Percentiles rank a stretch among this genome's conserved stretches.
Evolutionary conservation across 805 yeast species (phyloP).

Genomic region (Monosporozyma solicola): DNA sequence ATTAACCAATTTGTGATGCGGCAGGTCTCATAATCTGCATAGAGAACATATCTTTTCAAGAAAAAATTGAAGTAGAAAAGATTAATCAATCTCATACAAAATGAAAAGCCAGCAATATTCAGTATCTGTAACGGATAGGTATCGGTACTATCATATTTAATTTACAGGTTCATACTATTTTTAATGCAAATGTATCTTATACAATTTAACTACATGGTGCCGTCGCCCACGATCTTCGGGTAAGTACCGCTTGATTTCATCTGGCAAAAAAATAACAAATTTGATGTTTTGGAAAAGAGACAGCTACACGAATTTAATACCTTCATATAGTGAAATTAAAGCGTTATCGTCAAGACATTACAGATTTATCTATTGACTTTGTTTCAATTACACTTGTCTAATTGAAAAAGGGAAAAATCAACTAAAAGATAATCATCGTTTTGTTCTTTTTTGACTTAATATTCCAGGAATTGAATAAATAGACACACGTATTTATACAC

Average conservation of each 20-base stretch:
- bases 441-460: not conserved
- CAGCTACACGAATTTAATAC: not conserved
- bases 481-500: not conserved
- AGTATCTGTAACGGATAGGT: no score
- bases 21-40: no score
- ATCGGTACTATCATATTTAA: no score
- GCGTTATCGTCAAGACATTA: not conserved
- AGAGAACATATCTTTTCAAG: no score
- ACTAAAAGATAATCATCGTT: not conserved
- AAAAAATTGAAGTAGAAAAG: no score
- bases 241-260: not conserved
- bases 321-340: not conserved
- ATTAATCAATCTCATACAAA: no score
- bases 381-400: not conserved
- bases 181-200: no score
- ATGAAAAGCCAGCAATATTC: no score
- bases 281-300: not conserved
- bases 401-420: not conserved
- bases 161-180: no score
- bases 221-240: not conserved
- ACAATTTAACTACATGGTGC: not conserved
- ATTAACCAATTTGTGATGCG: no score
- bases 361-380: not conserved
- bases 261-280: not conserved
- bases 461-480: not conserved